phyloP scores from a whole-genome alignment of 176 grass and related monocot species.

The Oryza glumipatula region DNA sequence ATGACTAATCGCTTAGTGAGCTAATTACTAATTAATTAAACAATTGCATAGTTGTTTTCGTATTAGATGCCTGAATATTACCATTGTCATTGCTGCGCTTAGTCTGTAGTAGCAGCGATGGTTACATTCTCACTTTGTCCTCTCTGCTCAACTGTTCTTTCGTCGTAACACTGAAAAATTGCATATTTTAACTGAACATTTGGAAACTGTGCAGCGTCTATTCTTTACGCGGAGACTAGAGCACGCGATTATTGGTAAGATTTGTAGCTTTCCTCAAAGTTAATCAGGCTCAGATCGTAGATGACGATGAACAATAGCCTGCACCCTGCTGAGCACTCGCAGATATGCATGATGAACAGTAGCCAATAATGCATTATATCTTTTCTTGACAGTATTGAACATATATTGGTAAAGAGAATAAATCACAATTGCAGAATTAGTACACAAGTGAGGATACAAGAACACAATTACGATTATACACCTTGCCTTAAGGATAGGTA shows the following conservation, averaged over 20 bases:
- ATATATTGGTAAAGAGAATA: too few species aligned
- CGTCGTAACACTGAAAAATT: constrained; percentile 3
- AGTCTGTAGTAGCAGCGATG: neutral
- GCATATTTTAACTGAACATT: neutral
- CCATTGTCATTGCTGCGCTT: constrained; percentile 36
- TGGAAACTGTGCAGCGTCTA: neutral
- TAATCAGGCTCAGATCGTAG: neutral
- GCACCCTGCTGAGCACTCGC: neutral
- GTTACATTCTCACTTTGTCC: constrained; percentile 23
- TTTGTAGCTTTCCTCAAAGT: neutral
- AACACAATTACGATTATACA: neutral
- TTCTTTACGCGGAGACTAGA: constrained; percentile 44
- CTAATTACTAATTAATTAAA: neutral
- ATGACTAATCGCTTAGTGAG: constrained; percentile 31
- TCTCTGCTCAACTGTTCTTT: constrained; percentile 25
- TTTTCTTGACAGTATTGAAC: neutral
- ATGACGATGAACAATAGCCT: neutral
- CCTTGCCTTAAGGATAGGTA: neutral
- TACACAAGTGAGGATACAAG: neutral
- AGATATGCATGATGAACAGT: neutral
- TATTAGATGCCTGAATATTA: constrained; percentile 30
- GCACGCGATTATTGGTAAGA: neutral
- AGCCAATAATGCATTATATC: neutral
- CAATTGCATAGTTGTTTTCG: constrained; percentile 17
- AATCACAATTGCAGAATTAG: neutral